Evolutionary conservation across 2,329 filamentous ascomycete genomes (phyloP).

Genomic region (Fusarium heterosporum): DNA sequence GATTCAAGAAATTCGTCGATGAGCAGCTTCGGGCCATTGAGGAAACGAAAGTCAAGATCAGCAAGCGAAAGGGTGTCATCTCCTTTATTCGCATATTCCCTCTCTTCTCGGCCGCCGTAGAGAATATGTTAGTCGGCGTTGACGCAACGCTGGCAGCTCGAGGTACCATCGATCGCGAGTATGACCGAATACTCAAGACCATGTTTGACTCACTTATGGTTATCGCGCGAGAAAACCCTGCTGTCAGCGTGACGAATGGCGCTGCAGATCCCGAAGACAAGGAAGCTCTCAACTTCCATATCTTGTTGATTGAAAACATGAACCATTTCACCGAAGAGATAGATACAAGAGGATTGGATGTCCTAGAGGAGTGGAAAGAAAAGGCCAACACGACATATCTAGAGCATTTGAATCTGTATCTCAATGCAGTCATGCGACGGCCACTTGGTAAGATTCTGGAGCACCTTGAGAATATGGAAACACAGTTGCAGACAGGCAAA

Average conservation of each 20-base stretch:
- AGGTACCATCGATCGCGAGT: conserved; percentile 84
- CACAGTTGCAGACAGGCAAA: conserved; percentile 71
- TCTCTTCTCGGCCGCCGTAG: conserved; percentile 82
- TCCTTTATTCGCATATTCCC: conserved; percentile 95
- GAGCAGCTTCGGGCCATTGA: conserved; percentile 96
- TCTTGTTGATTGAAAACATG: conserved; percentile 98
- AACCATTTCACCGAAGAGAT: conserved; percentile 96
- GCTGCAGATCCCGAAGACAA: conserved; percentile 82
- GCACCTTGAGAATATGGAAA: conserved; percentile 89
- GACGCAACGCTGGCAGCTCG: conserved; percentile 73
- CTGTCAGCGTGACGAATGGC: conserved; percentile 57
- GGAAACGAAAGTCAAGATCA: conserved; percentile 98
- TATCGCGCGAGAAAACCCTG: conserved; percentile 80
- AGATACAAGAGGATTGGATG: conserved; percentile 77
- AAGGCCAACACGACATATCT: conserved; percentile 81
- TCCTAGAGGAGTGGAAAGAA: conserved; percentile 85
- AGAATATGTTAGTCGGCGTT: conserved; percentile 79
- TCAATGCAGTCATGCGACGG: conserved; percentile 87
- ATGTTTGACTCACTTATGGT: conserved; percentile 99
- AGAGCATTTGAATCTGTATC: conserved; percentile 89
- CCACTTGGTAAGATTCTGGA: conserved; percentile 92
- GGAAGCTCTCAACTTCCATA: conserved; percentile 96
- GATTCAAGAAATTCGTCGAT: conserved; percentile 91
- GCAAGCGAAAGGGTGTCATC: conserved; percentile 97
- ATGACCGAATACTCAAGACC: conserved; percentile 87